Evolutionary conservation across 306 rosid genomes (phyloP).

Genomic region (Hippophae gyantsensis): DNA sequence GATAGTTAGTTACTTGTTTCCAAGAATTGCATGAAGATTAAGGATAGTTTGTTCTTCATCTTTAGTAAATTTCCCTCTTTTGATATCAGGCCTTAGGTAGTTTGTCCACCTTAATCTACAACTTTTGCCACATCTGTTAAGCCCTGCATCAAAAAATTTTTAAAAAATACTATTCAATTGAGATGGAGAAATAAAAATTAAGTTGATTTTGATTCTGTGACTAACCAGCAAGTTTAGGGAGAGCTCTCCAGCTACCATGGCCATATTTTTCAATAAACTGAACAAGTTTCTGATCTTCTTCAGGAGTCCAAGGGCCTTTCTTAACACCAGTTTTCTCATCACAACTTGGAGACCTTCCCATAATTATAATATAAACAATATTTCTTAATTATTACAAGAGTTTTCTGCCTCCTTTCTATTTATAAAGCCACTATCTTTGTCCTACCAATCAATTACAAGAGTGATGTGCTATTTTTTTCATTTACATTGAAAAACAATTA

Average conservation of each 20-base stretch:
- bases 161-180: not conserved
- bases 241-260: conserved; percentile 69
- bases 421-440: conserved; percentile 18
- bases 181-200: not conserved
- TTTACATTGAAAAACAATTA: conserved; percentile 20
- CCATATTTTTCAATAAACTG: conserved; percentile 39
- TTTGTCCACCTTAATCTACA: conserved; percentile 58
- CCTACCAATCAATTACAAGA: not conserved
- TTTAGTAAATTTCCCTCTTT: conserved; percentile 51
- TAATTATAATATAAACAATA: not conserved
- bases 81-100: conserved; percentile 50
- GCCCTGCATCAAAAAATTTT: conserved; percentile 25
- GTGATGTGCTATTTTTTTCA: conserved; percentile 19
- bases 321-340: conserved; percentile 43
- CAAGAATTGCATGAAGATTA: conserved; percentile 54
- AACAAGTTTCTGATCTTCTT: conserved; percentile 55
- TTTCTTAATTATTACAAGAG: not conserved
- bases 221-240: conserved; percentile 50
- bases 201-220: too few relatives aligned
- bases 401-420: conserved; percentile 16
- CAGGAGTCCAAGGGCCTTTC: conserved; percentile 67
- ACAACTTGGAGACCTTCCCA: conserved; percentile 61
- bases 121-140: conserved; percentile 58
- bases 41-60: conserved; percentile 58
- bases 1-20: conserved; percentile 37